A percentile compares a stretch with the other conserved stretches of the same genome.
phyloP scores from a whole-genome alignment of 1,284 basidiomycete genomes.

The Pseudomicrostroma phylloplanum region DNA sequence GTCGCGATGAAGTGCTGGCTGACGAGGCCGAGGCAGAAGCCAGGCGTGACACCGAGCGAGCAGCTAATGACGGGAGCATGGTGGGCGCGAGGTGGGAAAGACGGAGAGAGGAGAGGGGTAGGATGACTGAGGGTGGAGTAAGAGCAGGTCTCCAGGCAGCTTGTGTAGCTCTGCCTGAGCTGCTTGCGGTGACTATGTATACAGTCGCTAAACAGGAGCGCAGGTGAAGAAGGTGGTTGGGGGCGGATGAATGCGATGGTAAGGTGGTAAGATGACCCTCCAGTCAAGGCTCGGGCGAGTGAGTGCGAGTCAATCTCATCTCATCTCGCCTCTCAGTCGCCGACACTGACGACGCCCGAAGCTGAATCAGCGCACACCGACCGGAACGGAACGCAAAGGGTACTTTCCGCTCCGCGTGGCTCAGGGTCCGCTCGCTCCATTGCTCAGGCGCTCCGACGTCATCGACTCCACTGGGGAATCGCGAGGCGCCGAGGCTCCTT shows the following conservation, averaged over 20 bases:
- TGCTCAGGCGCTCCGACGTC: no score
- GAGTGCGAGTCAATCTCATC: no score
- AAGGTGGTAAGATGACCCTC: neutral
- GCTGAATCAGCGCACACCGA: no score
- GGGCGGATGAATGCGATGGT: neutral
- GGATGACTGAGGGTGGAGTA: neutral
- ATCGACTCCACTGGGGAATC: no score
- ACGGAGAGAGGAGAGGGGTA: neutral
- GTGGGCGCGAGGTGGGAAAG: neutral
- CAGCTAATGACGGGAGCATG: neutral
- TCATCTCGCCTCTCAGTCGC: no score
- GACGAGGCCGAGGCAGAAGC: slow-evolving; percentile 1
- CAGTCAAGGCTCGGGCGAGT: neutral
- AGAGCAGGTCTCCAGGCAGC: neutral
- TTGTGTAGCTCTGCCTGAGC: neutral
- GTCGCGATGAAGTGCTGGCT: neutral
- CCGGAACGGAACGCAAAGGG: no score
- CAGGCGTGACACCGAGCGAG: neutral
- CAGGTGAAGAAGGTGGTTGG: no score
- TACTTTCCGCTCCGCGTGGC: no score
- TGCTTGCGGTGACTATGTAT: neutral
- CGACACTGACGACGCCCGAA: no score
- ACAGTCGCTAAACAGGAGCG: neutral
- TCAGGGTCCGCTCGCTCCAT: no score
- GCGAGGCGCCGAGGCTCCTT: no score